phyloP scores from a whole-genome alignment of 73 alveolate species.

The Paramecium pentaurelia region DNA sequence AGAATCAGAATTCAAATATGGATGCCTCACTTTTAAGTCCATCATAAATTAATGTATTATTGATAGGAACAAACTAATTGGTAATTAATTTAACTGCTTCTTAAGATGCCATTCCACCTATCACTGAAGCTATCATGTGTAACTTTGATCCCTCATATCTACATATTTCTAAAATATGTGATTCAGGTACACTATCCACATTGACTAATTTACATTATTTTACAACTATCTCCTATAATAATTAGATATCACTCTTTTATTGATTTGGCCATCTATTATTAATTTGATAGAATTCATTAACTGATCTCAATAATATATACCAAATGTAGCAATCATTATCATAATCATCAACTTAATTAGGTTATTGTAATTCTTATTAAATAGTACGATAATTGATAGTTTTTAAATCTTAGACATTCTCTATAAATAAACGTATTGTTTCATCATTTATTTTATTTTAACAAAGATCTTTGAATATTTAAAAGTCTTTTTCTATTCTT shows the following conservation, averaged over 20 bases:
- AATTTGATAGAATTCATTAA: conserved; percentile 72
- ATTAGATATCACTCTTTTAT: conserved; percentile 61
- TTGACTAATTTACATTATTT: background rate
- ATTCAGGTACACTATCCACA: background rate
- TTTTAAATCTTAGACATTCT: conserved; percentile 57
- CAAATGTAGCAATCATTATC: conserved; percentile 79
- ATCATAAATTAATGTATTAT: conserved; percentile 90
- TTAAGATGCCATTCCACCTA: conserved; percentile 96
- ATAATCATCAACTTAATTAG: conserved; percentile 67
- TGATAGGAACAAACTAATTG: conserved; percentile 87
- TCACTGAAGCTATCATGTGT: conserved; percentile 86
- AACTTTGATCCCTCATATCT: conserved; percentile 84
- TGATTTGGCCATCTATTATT: conserved; percentile 77
- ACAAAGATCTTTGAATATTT: background rate
- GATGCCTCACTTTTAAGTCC: conserved; percentile 79
- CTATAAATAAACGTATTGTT: conserved; percentile 53
- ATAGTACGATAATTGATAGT: conserved; percentile 33
- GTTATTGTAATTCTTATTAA: conserved; percentile 68
- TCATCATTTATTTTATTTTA: conserved; percentile 19
- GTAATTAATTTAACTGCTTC: conserved; percentile 95
- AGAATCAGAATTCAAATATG: conserved; percentile 73
- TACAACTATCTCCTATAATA: background rate
- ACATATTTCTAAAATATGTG: conserved; percentile 72
- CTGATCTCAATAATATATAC: conserved; percentile 88
- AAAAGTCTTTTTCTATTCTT: background rate